Evolutionary conservation across 371 early-diverging fungal genomes (phyloP), one percentile per base, ranked within the genome.

Genomic region (Phascolomyces articulosus): DNA sequence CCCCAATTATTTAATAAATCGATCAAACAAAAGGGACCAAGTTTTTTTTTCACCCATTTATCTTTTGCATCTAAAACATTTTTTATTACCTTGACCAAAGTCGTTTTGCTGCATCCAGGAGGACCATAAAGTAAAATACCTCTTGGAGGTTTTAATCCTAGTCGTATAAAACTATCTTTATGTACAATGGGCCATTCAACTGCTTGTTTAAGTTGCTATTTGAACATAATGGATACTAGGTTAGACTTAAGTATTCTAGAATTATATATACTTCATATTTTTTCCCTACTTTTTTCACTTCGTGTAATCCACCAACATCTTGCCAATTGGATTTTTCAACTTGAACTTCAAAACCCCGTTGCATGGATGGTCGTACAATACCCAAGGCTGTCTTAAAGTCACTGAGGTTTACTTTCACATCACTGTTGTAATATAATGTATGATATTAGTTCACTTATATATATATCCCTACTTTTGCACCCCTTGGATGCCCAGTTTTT

Each of bases 51-150:
- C n/a, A n/a, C n/a, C n/a, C n/a, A n/a, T n/a, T n/a, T n/a, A n/a
- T n/a, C n/a, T n/a, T n/a, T n/a, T n/a, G n/a, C n/a, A n/a, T n/a
- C n/a, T n/a, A n/a, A n/a, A n/a, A n/a, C n/a, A n/a, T n/a, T n/a
- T n/a, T n/a, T n/a, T n/a, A 34, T 58, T 41, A 90, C 88, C 78
- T 92, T 95, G 27, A 95, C 98, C 20, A 99, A 73, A 0, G 97
- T 95, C 0, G 99, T 99, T 75, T 99, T 99, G 74, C 95, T 94
- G 79, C 98, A 98, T 4, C 99, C 99, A 1, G 99, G 98, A 18
- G 99, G 99, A 1, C 99, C 99, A 72, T 97, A 98, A 13, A 99
- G 75, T 21, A 99, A 76, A 4, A 99, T 89, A 2, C 99, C 99
- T 48, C 93, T 73, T 0, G 96, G 93, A 0, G 93, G 90, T 47